Evolutionary conservation across 2,329 filamentous ascomycete species (phyloP), one percentile per base, ranked within the genome.

Genomic region (Paecilomyces sp.): DNA sequence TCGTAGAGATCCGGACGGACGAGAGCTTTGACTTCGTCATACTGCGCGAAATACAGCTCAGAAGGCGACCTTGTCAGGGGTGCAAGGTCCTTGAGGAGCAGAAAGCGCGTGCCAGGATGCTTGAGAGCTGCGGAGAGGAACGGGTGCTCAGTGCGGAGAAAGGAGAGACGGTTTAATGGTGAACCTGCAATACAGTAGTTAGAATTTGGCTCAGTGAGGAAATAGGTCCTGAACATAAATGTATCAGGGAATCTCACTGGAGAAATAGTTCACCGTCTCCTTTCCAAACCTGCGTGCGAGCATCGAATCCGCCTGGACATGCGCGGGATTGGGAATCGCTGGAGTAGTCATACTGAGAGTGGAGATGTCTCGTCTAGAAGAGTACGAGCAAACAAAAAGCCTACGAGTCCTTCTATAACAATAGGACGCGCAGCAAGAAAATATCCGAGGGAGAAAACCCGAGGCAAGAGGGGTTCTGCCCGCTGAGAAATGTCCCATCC

Each of bases 81-180:
- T 28, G 88, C 85, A 58, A 96, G 84, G 67, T 90, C 80, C 71
- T 92, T 88, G 74, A 96, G 84, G 54, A 93, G 83, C 55, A 99
- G 75, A 77, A 97, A 96, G 31, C 72, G 76, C 41, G 78, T 72
- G 3, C 77, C 73, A 3, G 77, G 76, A 65, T 82, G 79, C 56
- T 72, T 75, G 57, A 82, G 68, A 24, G 80, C 80, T 52, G 73
- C 70, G n/a, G 76, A 76, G 51, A 82, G 73, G 66, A 81, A 81
- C 30, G 73, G 61, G 61, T 80, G 73, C 54, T 81, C 77, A 30
- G 74, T 72, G 22, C 79, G 78, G 54, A 82, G 68, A 63, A 82
- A 82, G 0, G 79, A 81, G 9, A 81, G 68, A 47, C 79, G 76
- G 63, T 82, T 82, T 53, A 82, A 65, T 3, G 79, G 79, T 6